These are phyloP conservation scores for Magnaporthiopsis rhizophila DNA, from an alignment of 2,329 filamentous ascomycete species.

Conservation along the genomic window DNA sequence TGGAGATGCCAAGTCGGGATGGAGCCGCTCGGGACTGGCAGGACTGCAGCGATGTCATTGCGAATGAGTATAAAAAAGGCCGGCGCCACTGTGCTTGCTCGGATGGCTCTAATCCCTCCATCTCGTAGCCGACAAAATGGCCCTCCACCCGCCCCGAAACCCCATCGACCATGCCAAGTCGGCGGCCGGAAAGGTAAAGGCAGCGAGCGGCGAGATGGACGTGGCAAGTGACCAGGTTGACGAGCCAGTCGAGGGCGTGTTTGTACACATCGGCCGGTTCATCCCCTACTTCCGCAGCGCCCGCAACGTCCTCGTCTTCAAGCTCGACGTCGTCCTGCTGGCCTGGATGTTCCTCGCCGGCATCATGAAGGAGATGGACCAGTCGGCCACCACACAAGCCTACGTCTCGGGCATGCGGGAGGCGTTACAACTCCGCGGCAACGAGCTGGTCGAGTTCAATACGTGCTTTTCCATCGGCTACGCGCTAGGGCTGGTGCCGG, in stretches of 20 bases:
- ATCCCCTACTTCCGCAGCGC: slow-evolving; percentile 22
- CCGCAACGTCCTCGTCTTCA: slow-evolving; percentile 25
- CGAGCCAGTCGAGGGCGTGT: slow-evolving; percentile 3
- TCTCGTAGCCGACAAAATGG: background rate
- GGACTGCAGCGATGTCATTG: too few species aligned
- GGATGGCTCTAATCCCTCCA: background rate
- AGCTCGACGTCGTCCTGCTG: slow-evolving; percentile 25
- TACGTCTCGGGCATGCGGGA: slow-evolving; percentile 39
- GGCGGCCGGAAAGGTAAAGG: background rate
- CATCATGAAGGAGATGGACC: slow-evolving; percentile 29
- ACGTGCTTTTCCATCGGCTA: slow-evolving; percentile 54
- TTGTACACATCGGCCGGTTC: slow-evolving; percentile 8
- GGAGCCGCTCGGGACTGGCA: too few species aligned
- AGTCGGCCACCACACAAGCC: slow-evolving; percentile 27
- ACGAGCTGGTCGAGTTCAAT: slow-evolving; percentile 44
- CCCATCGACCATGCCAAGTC: background rate
- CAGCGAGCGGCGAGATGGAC: background rate
- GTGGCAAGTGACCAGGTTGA: background rate
- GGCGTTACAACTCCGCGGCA: slow-evolving; percentile 29
- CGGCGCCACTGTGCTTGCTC: background rate
- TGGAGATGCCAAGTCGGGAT: background rate
- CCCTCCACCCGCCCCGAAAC: background rate
- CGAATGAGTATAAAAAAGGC: background rate
- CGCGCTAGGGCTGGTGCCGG: slow-evolving; percentile 36
- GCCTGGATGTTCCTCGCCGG: slow-evolving; percentile 29